Evolutionary conservation across 1,284 basidiomycete genomes (phyloP), one percentile per base, ranked within the genome.

Genomic region (Cryptococcus sp.): DNA sequence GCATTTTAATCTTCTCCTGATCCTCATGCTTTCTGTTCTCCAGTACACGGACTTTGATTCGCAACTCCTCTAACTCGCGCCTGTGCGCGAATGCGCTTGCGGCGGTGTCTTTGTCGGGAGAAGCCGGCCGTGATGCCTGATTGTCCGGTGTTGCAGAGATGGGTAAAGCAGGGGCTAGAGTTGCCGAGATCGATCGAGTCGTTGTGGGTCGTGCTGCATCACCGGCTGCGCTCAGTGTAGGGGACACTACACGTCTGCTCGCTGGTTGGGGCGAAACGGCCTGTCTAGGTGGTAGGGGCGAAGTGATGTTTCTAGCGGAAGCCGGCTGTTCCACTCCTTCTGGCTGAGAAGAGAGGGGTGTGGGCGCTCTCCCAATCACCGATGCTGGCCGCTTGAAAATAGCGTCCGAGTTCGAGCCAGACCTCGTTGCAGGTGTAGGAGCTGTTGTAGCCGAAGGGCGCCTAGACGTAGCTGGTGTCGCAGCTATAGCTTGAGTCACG

Each of bases 21-120:
- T 97, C 95, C 62, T 97, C 93, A 1, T 86, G 84, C 16, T 91
- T 87, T 69, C 91, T 88, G 19, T 85, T 85, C 79, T 99, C 95
- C 22, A 96, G 80, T 4, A 95, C 85, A 34, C 91, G 85, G 20
- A 91, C 82, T 75, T 91, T 92, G 51, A 88, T 88, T 41, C 88
- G 86, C 49, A 93, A 80, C 74, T 95, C 92, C 76, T 91, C 89
- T 3, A 87, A 73, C 57, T 79, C 76, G n/a, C 74, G 63, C 58
- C 74, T 75, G 16, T 72, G 65, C 3, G 68, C 61, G 25, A 71
- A 73, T 3, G 59, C 54, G 10, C 60, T 54, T 0, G 40, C 55
- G 3, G 61, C 40, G 3, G 58, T 55, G 3, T 67, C 63, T 26
- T 55, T 52, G 11, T 67, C 64, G 13, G 60, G 58, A 13, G 64